phyloP scores from a whole-genome alignment of 164 flowering plant species.

The Umbellularia californica region DNA sequence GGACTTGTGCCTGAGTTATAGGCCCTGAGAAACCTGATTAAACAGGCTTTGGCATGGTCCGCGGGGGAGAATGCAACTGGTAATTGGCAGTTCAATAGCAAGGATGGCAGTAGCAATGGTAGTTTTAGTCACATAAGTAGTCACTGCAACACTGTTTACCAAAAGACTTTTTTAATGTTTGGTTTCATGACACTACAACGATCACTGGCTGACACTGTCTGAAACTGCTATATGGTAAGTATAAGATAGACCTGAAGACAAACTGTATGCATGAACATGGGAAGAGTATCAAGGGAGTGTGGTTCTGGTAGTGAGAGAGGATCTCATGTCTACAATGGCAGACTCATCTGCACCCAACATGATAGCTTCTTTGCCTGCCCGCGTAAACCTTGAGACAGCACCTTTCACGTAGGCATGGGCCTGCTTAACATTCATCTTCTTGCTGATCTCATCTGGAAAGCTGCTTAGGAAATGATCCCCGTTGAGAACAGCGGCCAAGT shows the following conservation, averaged over 20 bases:
- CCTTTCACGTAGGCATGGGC: constrained; percentile 68
- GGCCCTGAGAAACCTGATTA: background rate
- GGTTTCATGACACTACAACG: background rate
- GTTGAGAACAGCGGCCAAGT: constrained; percentile 76
- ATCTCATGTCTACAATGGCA: constrained; percentile 92
- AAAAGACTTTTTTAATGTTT: background rate
- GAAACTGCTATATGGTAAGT: background rate
- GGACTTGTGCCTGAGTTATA: background rate
- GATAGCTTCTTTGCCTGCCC: constrained; percentile 83
- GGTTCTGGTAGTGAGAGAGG: constrained; percentile 83
- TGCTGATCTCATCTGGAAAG: constrained; percentile 62
- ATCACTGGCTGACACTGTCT: background rate
- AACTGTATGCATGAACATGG: background rate
- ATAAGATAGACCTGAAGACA: background rate
- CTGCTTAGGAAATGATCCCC: constrained; percentile 85
- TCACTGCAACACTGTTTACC: too few relatives aligned
- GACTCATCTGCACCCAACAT: constrained; percentile 75
- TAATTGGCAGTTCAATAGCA: background rate
- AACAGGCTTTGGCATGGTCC: background rate
- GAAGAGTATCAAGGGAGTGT: constrained; percentile 17
- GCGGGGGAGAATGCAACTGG: background rate
- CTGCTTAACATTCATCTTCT: constrained; percentile 75
- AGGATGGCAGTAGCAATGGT: background rate
- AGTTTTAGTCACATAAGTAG: too few relatives aligned
- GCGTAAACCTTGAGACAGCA: constrained; percentile 68